These are phyloP conservation scores for Talaromyces funiculosus DNA, from an alignment of 2,329 filamentous ascomycete species.

Conservation along the genomic window DNA sequence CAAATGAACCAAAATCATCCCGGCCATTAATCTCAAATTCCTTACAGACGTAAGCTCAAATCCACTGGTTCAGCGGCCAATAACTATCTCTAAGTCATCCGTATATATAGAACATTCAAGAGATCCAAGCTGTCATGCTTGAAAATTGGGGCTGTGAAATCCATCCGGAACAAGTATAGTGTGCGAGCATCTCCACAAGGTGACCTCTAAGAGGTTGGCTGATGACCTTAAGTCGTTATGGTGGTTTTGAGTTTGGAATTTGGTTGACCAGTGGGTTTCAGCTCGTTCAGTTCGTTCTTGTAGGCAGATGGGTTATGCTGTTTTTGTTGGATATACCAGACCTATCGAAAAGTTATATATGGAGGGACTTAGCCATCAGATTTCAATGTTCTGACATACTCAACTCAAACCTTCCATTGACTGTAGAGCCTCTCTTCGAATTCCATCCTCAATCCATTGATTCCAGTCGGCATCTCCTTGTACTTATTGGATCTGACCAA, in stretches of 20 bases:
- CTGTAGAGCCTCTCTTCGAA: neutral
- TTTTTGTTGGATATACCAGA: neutral
- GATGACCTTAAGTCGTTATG: too few relatives aligned
- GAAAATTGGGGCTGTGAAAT: neutral
- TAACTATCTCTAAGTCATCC: too few relatives aligned
- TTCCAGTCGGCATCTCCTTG: neutral
- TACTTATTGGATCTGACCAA: neutral
- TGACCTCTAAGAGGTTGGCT: neutral
- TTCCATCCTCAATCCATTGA: neutral
- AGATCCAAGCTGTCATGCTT: too few relatives aligned
- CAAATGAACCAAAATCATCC: neutral
- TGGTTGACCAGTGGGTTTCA: neutral
- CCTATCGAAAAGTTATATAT: neutral
- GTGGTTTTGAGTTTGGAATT: neutral
- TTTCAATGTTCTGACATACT: neutral
- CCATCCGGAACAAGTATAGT: conserved; percentile 2
- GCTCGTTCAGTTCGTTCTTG: neutral
- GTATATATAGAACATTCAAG: too few relatives aligned
- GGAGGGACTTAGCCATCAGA: neutral
- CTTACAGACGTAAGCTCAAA: too few relatives aligned
- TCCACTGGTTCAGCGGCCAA: neutral
- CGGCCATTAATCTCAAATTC: neutral
- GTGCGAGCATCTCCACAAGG: conserved; percentile 1
- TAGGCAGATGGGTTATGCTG: neutral
- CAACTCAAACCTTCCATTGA: neutral